These are phyloP conservation scores for Ustanciosporium gigantosporum DNA, from an alignment of 1,284 basidiomycete species.

Conservation along the genomic window DNA sequence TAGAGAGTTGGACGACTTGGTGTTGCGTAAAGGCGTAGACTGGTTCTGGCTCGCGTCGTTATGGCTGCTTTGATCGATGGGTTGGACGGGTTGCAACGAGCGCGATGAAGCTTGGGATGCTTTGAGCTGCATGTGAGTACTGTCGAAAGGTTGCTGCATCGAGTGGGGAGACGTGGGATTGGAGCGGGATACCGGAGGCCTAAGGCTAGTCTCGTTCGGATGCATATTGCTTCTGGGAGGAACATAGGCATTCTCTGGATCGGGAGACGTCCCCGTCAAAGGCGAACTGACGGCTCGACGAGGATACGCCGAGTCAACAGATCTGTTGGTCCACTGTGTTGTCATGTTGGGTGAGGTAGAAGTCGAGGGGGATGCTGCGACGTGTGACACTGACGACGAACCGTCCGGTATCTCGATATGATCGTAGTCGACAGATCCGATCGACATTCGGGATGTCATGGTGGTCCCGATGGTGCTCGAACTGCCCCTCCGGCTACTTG, in stretches of 20 bases:
- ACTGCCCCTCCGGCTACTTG: slow-evolving; percentile 46
- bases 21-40: slow-evolving; percentile 14
- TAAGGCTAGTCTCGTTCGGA: not conserved
- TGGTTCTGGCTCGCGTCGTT: not conserved
- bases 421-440: slow-evolving; percentile 31
- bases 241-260: not conserved
- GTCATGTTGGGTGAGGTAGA: not conserved
- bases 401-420: slow-evolving; percentile 2
- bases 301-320: not conserved
- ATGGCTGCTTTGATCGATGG: not conserved
- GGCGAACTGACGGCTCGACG: not conserved
- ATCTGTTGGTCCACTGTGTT: not conserved
- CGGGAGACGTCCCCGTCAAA: not conserved
- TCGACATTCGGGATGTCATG: slow-evolving; percentile 31
- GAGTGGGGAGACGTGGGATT: too few relatives aligned
- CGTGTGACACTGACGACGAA: not conserved
- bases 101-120: slow-evolving; percentile 15
- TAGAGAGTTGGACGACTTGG: slow-evolving; percentile 18
- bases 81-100: too few relatives aligned
- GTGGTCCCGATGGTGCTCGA: slow-evolving; percentile 42
- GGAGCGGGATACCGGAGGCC: too few relatives aligned
- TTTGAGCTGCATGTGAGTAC: slow-evolving; percentile 2
- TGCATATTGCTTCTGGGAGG: slow-evolving; percentile 1
- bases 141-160: not conserved
- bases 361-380: not conserved